Evolutionary conservation across 768 basidiomycete genomes (phyloP).

Genomic region (Tricholomella constricta): DNA sequence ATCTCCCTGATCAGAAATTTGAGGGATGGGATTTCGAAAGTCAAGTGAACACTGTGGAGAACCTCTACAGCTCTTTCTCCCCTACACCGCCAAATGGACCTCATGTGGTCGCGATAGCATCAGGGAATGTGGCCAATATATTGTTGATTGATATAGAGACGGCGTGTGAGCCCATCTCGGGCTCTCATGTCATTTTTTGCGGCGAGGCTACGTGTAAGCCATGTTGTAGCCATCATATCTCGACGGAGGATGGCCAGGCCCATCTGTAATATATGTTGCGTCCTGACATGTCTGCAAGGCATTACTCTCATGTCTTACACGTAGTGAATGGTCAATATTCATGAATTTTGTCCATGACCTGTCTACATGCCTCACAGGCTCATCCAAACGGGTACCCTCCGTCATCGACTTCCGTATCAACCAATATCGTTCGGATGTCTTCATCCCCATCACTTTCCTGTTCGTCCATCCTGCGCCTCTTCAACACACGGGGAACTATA

Average conservation of each 20-base stretch:
- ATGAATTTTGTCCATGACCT: background rate
- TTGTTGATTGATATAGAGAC: background rate
- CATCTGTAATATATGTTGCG: background rate
- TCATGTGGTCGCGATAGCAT: no score
- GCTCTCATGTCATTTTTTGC: background rate
- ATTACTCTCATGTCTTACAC: background rate
- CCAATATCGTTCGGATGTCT: background rate
- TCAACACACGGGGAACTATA: background rate
- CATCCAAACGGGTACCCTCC: no score
- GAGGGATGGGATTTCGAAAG: no score
- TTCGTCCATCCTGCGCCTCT: background rate
- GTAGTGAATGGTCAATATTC: background rate
- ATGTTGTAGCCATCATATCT: background rate
- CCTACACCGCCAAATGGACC: no score
- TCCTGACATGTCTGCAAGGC: background rate
- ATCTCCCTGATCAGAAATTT: no score
- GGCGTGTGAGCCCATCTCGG: background rate
- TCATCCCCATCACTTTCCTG: background rate
- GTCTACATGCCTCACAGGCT: background rate
- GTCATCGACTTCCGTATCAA: background rate
- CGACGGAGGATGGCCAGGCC: no score
- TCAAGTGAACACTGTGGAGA: no score
- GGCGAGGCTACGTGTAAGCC: background rate
- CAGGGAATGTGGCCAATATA: no score
- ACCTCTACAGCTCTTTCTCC: no score